phyloP scores from a whole-genome alignment of 2,329 filamentous ascomycete genomes.

The Aspergillus quadricinctus region DNA sequence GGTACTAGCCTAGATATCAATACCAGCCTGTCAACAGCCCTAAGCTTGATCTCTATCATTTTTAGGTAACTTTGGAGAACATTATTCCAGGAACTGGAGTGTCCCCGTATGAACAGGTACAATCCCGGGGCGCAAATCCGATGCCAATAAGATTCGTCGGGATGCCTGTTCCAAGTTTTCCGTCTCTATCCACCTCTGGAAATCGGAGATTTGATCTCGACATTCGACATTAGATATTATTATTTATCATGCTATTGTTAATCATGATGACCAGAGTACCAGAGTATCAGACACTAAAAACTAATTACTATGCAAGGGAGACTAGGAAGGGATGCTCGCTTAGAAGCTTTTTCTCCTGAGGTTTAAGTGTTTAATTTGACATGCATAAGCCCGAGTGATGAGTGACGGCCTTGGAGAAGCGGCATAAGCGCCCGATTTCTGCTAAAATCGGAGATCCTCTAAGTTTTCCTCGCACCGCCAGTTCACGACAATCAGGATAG shows the following conservation, averaged over 20 bases:
- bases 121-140: background rate
- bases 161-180: background rate
- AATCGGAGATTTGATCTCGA: background rate
- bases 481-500: background rate
- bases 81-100: background rate
- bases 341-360: background rate
- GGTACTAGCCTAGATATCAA: background rate
- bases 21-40: no score
- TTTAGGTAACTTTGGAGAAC: background rate
- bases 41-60: no score
- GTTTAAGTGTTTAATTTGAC: background rate
- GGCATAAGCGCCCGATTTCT: background rate
- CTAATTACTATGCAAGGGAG: background rate
- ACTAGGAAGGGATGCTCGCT: background rate
- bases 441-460: background rate
- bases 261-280: background rate
- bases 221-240: background rate
- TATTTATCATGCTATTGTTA: background rate
- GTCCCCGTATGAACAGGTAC: background rate
- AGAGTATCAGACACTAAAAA: background rate
- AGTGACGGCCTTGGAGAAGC: background rate
- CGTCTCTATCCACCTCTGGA: background rate
- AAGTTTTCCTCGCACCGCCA: background rate
- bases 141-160: background rate
- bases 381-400: background rate